Evolutionary conservation across 2,329 filamentous ascomycete genomes (phyloP).

Genomic region (Verticillium nubilum): DNA sequence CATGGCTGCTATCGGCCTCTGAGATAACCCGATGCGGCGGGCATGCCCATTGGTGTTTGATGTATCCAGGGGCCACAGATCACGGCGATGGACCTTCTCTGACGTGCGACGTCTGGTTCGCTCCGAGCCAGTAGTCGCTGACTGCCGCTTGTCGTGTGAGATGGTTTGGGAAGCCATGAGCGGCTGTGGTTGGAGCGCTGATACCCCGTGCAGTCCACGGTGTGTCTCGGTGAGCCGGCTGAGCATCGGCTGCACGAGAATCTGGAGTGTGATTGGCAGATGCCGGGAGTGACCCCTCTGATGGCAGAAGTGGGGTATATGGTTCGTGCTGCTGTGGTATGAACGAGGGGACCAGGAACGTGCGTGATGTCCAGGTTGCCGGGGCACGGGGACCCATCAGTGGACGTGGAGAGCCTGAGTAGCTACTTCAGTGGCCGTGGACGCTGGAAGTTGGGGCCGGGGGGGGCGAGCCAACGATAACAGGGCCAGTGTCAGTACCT

Average conservation of each 20-base stretch:
- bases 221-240: background rate
- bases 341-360: background rate
- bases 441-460: background rate
- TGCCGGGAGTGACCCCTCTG: background rate
- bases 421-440: background rate
- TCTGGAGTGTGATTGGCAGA: background rate
- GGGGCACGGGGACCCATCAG: background rate
- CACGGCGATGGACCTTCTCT: slow-evolving; percentile 8
- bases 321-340: background rate
- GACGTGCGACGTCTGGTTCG: slow-evolving; percentile 1
- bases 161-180: slow-evolving; percentile 1
- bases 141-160: background rate
- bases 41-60: slow-evolving; percentile 13
- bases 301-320: background rate
- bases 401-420: background rate
- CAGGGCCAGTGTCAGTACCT: background rate
- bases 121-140: background rate
- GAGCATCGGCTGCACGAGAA: background rate
- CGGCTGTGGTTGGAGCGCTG: background rate
- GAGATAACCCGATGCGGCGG: slow-evolving; percentile 19
- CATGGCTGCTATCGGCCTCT: slow-evolving; percentile 20
- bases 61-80: slow-evolving; percentile 14
- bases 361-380: background rate
- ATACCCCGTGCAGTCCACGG: background rate
- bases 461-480: background rate